Base-by-base conservation (phyloP, 176 grass and related monocot species). In the Triticum timopheevii region DNA sequence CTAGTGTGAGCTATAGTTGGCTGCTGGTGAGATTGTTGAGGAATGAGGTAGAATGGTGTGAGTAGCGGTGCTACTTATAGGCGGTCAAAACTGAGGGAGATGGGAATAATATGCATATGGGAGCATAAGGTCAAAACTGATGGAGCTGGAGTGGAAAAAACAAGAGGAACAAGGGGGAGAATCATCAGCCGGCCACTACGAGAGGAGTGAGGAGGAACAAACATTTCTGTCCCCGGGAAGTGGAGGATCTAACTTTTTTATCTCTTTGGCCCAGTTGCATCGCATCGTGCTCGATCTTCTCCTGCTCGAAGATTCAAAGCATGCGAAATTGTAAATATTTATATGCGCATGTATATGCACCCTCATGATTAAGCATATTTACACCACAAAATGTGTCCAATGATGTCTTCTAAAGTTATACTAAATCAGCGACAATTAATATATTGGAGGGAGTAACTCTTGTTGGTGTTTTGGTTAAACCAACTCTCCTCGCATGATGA, bases 221-320 rank as follows among this genome's bases (percentile, higher is more conserved):
- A 83, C 19, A 86, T 83, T 86, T 82, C 15, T 83, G 82, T 85
- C 82, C 66, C 79, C 42, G 67, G 83, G 90, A 78, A 86, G 87
- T 86, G 83, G 87, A 13, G 42, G 42, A 44, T 16, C 42, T 44
- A 44, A 44, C 42, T 3, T 44, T 42, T 42, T 75, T 83, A 92
- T 92, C 83, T 59, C 65, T 80, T 87, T 10, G 38, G 2, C 24
- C 4, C 11, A 23, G 79, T 92, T 75, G 59, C 83, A 69, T 91
- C 81, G 16, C 76, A 88, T 91, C 6, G 76, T 87, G 49, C 76
- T 36, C 4, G 13, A 66, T 30, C 36, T 45, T 27, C 10, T 73
- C 22, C 67, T 49, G 20, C 74, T 69, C 61, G 40, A 42, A 81
- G 47, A 81, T 88, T 87, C 79, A 71, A 61, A 28, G 4, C 62